A percentile compares a stretch with the other conserved stretches of the same genome.
Evolutionary conservation across 192 early-diverging fungal genomes (phyloP).

Genomic region (Coemansia sp.): DNA sequence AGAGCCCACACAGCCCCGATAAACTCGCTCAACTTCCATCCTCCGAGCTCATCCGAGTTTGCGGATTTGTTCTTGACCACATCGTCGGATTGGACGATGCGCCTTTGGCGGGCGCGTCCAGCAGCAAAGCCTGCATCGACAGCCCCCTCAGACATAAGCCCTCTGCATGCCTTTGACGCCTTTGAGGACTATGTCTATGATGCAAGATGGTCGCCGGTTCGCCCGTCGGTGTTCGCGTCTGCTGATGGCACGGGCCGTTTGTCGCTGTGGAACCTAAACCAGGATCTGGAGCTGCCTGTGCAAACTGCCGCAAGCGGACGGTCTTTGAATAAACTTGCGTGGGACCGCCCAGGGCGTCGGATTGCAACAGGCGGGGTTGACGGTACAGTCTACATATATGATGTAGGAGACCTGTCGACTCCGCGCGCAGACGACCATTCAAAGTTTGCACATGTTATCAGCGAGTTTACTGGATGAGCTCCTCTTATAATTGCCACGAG

Average conservation of each 20-base stretch:
- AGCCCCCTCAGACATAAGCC: slow-evolving; percentile 53
- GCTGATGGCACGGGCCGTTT: slow-evolving; percentile 90
- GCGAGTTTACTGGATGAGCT: slow-evolving; percentile 13
- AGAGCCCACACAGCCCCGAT: slow-evolving; percentile 85
- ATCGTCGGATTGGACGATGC: slow-evolving; percentile 96
- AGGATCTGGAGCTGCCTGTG: slow-evolving; percentile 73
- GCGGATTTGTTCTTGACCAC: slow-evolving; percentile 89
- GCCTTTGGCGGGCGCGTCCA: slow-evolving; percentile 84
- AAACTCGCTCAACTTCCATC: slow-evolving; percentile 91
- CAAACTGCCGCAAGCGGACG: slow-evolving; percentile 52
- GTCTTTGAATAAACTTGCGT: slow-evolving; percentile 91
- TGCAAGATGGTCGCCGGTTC: slow-evolving; percentile 95
- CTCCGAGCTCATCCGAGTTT: slow-evolving; percentile 71
- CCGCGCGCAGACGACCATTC: slow-evolving; percentile 50
- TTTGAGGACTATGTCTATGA: slow-evolving; percentile 98
- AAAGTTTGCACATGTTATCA: slow-evolving; percentile 29
- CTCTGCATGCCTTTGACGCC: slow-evolving; percentile 85
- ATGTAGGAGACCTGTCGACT: slow-evolving; percentile 81
- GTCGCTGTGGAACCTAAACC: slow-evolving; percentile 92
- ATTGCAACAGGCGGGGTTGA: slow-evolving; percentile 82
- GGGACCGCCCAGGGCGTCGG: slow-evolving; percentile 86
- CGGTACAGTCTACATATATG: slow-evolving; percentile 83
- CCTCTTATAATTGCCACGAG: too few species aligned
- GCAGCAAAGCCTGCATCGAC: slow-evolving; percentile 50
- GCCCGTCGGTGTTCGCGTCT: slow-evolving; percentile 90